A percentile compares a stretch with the other conserved stretches of the same genome.
These are phyloP conservation scores for Dichotomocladium elegans DNA, from an alignment of 371 early-diverging fungal species.

Conservation along the genomic window DNA sequence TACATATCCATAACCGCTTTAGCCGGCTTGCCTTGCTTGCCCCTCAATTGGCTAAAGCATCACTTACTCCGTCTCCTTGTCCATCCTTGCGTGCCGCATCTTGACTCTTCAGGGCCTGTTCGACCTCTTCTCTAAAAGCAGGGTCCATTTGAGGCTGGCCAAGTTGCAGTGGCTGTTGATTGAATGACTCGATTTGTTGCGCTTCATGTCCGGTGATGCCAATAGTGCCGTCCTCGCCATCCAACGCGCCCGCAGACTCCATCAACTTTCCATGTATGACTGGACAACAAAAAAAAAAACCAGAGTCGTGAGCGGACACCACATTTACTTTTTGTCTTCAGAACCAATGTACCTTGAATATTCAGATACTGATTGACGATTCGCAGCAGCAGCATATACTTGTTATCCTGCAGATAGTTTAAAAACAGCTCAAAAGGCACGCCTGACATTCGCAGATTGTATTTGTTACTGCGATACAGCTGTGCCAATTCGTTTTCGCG, in stretches of 20 bases:
- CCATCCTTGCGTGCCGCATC: conserved; percentile 18
- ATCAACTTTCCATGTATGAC: conserved; percentile 26
- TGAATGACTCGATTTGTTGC: conserved; percentile 77
- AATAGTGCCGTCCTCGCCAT: conserved; percentile 47
- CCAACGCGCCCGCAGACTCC: conserved; percentile 32
- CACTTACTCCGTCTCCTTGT: not conserved
- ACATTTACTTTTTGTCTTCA: not conserved
- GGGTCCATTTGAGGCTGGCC: conserved; percentile 33
- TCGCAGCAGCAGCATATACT: conserved; percentile 81
- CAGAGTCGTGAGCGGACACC: not conserved
- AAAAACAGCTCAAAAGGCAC: conserved; percentile 93
- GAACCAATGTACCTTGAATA: conserved; percentile 62
- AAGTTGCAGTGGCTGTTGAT: conserved; percentile 52
- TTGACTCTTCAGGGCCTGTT: conserved; percentile 30
- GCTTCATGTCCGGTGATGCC: conserved; percentile 79
- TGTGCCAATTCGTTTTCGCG: conserved; percentile 79
- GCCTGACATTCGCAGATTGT: conserved; percentile 82
- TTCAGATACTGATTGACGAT: conserved; percentile 94
- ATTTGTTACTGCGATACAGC: conserved; percentile 84
- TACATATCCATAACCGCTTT: not conserved
- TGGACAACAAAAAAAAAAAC: not conserved
- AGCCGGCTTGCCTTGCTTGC: not conserved
- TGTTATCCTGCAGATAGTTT: conserved; percentile 91
- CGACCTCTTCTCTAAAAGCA: conserved; percentile 37
- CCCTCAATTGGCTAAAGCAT: too few relatives aligned